A percentile compares a stretch with the other conserved stretches of the same genome.
These are phyloP conservation scores for Diaporthe sp. DNA, from an alignment of 2,329 filamentous ascomycete genomes.

Conservation along the genomic window DNA sequence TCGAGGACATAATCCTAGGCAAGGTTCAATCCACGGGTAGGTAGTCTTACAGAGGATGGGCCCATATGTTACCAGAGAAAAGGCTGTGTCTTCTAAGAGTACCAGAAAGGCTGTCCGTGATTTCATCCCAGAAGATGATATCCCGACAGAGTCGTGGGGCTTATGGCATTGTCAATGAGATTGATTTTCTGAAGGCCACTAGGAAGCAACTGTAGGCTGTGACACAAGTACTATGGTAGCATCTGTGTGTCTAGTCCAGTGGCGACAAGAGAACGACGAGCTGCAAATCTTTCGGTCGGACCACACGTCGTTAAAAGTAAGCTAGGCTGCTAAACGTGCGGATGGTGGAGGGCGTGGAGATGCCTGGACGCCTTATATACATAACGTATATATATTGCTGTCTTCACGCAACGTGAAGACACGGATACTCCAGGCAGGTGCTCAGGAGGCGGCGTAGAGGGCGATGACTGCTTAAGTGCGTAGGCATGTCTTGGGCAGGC, in stretches of 20 bases:
- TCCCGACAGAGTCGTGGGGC: not conserved
- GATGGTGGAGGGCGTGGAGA: constrained; percentile 85
- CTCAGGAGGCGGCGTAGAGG: constrained; percentile 94
- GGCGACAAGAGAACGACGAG: not conserved
- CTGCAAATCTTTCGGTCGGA: too few species aligned
- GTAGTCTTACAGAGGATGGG: not conserved
- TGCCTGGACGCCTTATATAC: constrained; percentile 70
- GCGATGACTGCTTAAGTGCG: constrained; percentile 80
- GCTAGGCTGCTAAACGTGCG: constrained; percentile 73
- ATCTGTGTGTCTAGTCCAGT: not conserved
- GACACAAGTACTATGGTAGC: too few species aligned
- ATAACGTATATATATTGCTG: constrained; percentile 61
- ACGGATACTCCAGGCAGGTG: constrained; percentile 94
- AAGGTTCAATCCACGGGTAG: not conserved
- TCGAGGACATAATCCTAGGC: not conserved
- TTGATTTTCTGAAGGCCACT: not conserved
- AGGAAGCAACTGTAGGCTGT: not conserved
- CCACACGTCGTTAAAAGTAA: not conserved
- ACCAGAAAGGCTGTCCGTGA: not conserved
- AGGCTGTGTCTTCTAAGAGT: too few species aligned
- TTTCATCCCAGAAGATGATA: not conserved
- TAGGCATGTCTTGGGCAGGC: not conserved
- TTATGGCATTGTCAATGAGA: not conserved
- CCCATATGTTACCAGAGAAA: not conserved
- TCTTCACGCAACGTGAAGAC: constrained; percentile 87